Evolutionary conservation across 257 asterid species (phyloP), one percentile per base, ranked within the genome.

Genomic region (Solanum verrucosum): DNA sequence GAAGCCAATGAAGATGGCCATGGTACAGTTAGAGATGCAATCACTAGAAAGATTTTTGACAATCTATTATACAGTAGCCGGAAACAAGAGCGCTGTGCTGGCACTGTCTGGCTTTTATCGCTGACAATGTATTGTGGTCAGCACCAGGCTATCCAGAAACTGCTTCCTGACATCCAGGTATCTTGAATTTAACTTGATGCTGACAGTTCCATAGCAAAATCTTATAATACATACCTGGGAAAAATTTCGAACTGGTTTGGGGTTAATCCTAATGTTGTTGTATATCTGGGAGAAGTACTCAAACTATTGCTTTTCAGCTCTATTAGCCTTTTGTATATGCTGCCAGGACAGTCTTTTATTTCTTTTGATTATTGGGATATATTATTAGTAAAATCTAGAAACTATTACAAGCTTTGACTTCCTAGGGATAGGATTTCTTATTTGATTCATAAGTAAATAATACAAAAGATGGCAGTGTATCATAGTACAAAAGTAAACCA

Each of bases 161-260:
- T 97, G 94, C 99, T 97, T 93, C 99, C 98, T 63, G 98, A 96
- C 87, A 95, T 97, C 91, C 99, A 97, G 98, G 99, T 97, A 49
- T 81, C 29, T 88, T 91, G 90, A 89, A 85, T 90, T 87, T 37
- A 81, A 18, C 42, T 81, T 44, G 44, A 81, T 60, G 35, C 85
- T 27, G 85, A 81, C 29, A 81, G 42, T 81, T 49, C 42, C 70
- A 29, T 29, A 46, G 27, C 70, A 81, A 49, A 29, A 81, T 18
- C 23, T 81, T 78, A 9, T 79, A 46, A 4, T 44, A 79, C 85
- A 79, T 29, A 7, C 65, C 85, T 27, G 68, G 65, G 68, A 81
- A 16, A 25, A 44, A 81, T 81, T 49, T 44, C 9, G 9, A 16
- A 3, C 68, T 27, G 40, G 16, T 81, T 27, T 44, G 33, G 68